Percentiles rank a stretch among this genome's conserved stretches.
These are phyloP conservation scores for Pythium vanterpoolii DNA, from an alignment of 352 stramenopile species.

Conservation along the genomic window DNA sequence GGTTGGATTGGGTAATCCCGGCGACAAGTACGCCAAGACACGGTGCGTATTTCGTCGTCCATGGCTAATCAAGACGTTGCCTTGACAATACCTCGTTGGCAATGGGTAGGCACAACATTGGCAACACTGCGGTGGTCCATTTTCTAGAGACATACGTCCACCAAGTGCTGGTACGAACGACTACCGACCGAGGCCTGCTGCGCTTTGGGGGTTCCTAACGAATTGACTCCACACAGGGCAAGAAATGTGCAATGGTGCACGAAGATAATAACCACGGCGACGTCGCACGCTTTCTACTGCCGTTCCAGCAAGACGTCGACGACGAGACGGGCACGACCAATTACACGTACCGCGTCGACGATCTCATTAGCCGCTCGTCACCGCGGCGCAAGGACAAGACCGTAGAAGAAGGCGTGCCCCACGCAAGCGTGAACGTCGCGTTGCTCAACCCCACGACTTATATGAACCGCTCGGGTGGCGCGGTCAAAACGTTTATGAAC, in stretches of 20 bases:
- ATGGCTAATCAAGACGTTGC: neutral
- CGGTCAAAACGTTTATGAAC: slow-evolving; percentile 79
- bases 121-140: slow-evolving; percentile 54
- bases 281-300: slow-evolving; percentile 48
- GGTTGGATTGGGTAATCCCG: slow-evolving; percentile 82
- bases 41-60: slow-evolving; percentile 37
- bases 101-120: slow-evolving; percentile 70
- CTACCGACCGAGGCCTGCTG: too few relatives aligned
- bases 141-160: slow-evolving; percentile 68
- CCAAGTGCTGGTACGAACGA: slow-evolving; percentile 45
- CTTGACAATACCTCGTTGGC: neutral
- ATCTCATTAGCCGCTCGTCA: slow-evolving; percentile 77
- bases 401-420: slow-evolving; percentile 64
- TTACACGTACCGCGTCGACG: slow-evolving; percentile 51
- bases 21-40: slow-evolving; percentile 78
- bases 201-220: neutral
- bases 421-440: slow-evolving; percentile 71
- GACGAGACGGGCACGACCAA: too few relatives aligned
- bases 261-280: slow-evolving; percentile 66
- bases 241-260: slow-evolving; percentile 46
- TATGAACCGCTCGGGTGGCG: slow-evolving; percentile 84
- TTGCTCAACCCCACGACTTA: slow-evolving; percentile 74
- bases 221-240: slow-evolving; percentile 27
- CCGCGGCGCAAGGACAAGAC: slow-evolving; percentile 75
- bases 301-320: slow-evolving; percentile 55